phyloP scores from a whole-genome alignment of 192 early-diverging fungal genomes.

The Funneliformis geosporum region DNA sequence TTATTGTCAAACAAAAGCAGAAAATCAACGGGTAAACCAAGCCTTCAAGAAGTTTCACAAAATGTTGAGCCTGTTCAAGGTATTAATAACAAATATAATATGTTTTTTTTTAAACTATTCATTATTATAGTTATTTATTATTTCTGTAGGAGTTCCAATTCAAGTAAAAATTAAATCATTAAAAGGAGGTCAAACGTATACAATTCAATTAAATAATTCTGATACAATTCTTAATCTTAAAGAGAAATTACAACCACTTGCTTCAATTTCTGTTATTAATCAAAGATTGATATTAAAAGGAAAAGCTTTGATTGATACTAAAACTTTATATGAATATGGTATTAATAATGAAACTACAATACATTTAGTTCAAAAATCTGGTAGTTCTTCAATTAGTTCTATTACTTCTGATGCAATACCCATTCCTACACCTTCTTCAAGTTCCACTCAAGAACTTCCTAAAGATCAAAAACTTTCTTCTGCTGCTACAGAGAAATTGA shows the following conservation, averaged over 20 bases:
- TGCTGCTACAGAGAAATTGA: not conserved
- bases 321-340: slow-evolving; percentile 52
- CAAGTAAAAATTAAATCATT: slow-evolving; percentile 48
- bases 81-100: not conserved
- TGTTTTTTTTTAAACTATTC: not conserved
- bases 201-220: slow-evolving; percentile 38
- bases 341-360: slow-evolving; percentile 46
- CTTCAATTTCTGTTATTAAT: slow-evolving; percentile 35
- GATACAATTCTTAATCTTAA: slow-evolving; percentile 46
- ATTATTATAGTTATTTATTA: not conserved
- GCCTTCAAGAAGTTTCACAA: not conserved
- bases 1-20: not conserved
- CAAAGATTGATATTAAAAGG: slow-evolving; percentile 64
- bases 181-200: slow-evolving; percentile 43
- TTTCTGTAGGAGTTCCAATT: slow-evolving; percentile 24
- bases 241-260: slow-evolving; percentile 38
- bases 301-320: slow-evolving; percentile 57
- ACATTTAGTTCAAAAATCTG: slow-evolving; percentile 54
- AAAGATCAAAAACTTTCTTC: slow-evolving; percentile 2
- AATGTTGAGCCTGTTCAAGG: not conserved
- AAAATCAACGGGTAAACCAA: slow-evolving; percentile 12
- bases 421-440: not conserved
- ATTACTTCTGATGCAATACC: not conserved
- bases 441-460: not conserved
- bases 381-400: slow-evolving; percentile 15